Evolutionary conservation across 2,329 filamentous ascomycete species (phyloP).

Genomic region (Alternaria brassicae): DNA sequence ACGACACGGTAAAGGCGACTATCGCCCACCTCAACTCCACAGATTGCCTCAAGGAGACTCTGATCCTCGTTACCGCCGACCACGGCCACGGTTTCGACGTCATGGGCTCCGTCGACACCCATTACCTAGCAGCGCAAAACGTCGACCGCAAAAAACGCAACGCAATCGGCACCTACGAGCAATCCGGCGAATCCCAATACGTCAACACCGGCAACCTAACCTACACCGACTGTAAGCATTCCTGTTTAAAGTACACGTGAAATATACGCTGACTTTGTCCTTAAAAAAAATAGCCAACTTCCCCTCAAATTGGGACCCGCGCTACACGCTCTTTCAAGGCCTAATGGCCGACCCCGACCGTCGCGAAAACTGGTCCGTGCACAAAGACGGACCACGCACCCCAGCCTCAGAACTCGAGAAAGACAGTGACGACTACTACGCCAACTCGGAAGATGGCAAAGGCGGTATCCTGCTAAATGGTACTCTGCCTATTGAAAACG

Average conservation of each 20-base stretch:
- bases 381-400: slow-evolving; percentile 68
- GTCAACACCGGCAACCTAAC: slow-evolving; percentile 64
- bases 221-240: slow-evolving; percentile 58
- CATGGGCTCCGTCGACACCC: slow-evolving; percentile 80
- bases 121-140: slow-evolving; percentile 72
- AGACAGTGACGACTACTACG: slow-evolving; percentile 65
- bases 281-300: slow-evolving; percentile 71
- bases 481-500: slow-evolving; percentile 68
- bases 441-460: slow-evolving; percentile 70
- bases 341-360: slow-evolving; percentile 75
- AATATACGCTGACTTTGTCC: background rate
- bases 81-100: slow-evolving; percentile 92
- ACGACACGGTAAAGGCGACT: slow-evolving; percentile 81
- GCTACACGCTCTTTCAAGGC: slow-evolving; percentile 80
- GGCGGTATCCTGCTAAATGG: slow-evolving; percentile 78
- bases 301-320: slow-evolving; percentile 83
- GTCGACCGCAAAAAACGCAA: slow-evolving; percentile 75
- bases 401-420: slow-evolving; percentile 64
- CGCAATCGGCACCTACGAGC: slow-evolving; percentile 75
- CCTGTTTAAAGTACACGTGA: background rate
- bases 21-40: slow-evolving; percentile 72
- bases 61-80: slow-evolving; percentile 83
- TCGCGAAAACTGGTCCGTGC: slow-evolving; percentile 77
- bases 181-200: slow-evolving; percentile 80
- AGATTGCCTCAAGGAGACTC: slow-evolving; percentile 74